Evolutionary conservation across 805 yeast species (phyloP).

Genomic region (Metschnikowia gelsemii): DNA sequence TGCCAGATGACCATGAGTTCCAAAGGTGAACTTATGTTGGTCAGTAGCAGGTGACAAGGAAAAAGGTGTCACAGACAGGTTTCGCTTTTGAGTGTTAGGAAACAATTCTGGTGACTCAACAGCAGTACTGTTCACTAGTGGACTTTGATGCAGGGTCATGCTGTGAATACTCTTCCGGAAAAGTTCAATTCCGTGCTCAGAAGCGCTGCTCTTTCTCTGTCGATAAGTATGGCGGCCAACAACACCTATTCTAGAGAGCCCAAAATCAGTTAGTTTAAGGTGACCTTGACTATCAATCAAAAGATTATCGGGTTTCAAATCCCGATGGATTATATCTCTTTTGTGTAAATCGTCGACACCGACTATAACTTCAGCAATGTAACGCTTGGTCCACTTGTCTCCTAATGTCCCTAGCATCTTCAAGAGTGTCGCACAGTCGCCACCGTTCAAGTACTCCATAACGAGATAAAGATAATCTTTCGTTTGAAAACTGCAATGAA

Average conservation of each 20-base stretch:
- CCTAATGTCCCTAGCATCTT: slow-evolving; percentile 82
- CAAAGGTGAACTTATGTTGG: slow-evolving; percentile 16
- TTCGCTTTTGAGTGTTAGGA: slow-evolving; percentile 30
- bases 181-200: slow-evolving; percentile 43
- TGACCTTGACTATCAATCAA: slow-evolving; percentile 87
- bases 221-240: slow-evolving; percentile 67
- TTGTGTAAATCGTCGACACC: slow-evolving; percentile 89
- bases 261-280: slow-evolving; percentile 91
- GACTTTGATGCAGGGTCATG: slow-evolving; percentile 24
- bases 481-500: slow-evolving; percentile 86
- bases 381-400: slow-evolving; percentile 80
- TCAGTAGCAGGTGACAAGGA: slow-evolving; percentile 44
- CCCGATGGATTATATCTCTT: slow-evolving; percentile 90
- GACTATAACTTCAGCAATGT: slow-evolving; percentile 84
- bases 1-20: slow-evolving; percentile 13
- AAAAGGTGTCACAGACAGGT: slow-evolving; percentile 45
- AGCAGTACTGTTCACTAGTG: slow-evolving; percentile 20
- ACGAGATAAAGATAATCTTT: slow-evolving; percentile 84
- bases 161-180: slow-evolving; percentile 31
- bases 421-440: slow-evolving; percentile 86
- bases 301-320: slow-evolving; percentile 90
- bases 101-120: slow-evolving; percentile 19
- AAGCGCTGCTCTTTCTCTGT: slow-evolving; percentile 42
- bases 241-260: slow-evolving; percentile 85
- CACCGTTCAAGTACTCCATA: slow-evolving; percentile 96